Percentiles rank a stretch among this genome's conserved stretches.
These are phyloP conservation scores for Pythium volutum DNA, from an alignment of 352 stramenopile species.

Conservation along the genomic window DNA sequence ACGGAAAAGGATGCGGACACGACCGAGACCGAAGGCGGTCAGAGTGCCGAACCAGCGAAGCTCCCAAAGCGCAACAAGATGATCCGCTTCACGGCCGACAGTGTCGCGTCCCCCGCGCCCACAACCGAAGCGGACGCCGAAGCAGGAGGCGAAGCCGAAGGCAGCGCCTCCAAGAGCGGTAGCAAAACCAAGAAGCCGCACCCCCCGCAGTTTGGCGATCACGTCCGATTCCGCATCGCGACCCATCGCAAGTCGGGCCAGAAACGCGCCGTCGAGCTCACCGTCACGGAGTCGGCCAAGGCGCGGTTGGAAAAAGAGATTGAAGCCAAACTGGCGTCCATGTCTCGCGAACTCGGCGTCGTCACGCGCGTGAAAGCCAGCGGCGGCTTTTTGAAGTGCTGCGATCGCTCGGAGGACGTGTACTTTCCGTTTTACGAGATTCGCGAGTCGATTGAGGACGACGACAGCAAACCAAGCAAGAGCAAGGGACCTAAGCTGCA, in stretches of 20 bases:
- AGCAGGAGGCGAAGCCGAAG: slow-evolving; percentile 19
- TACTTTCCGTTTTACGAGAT: slow-evolving; percentile 76
- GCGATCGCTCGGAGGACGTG: slow-evolving; percentile 58
- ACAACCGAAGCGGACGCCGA: slow-evolving; percentile 6
- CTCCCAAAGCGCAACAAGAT: slow-evolving; percentile 24
- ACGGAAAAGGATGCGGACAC: slow-evolving; percentile 2
- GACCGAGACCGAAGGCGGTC: not conserved
- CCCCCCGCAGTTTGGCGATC: slow-evolving; percentile 58
- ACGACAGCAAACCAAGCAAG: slow-evolving; percentile 22
- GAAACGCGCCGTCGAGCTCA: slow-evolving; percentile 67
- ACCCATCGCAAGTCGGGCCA: slow-evolving; percentile 62
- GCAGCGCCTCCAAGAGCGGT: not conserved
- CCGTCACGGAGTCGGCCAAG: slow-evolving; percentile 47
- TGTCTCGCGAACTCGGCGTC: slow-evolving; percentile 56
- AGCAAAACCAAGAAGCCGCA: slow-evolving; percentile 1
- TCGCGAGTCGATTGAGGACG: slow-evolving; percentile 28
- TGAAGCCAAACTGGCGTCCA: slow-evolving; percentile 50
- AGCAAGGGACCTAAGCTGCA: slow-evolving; percentile 7
- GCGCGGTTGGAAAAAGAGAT: slow-evolving; percentile 71
- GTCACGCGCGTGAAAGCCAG: slow-evolving; percentile 58
- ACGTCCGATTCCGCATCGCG: slow-evolving; percentile 71
- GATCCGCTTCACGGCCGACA: slow-evolving; percentile 61
- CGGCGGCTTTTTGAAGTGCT: slow-evolving; percentile 72
- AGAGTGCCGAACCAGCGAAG: slow-evolving; percentile 16
- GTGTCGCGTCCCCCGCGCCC: slow-evolving; percentile 18